Percentiles rank a stretch among this genome's conserved stretches.
These are phyloP conservation scores for Rutstroemia sp. DNA, from an alignment of 2,329 filamentous ascomycete species.

Conservation along the genomic window DNA sequence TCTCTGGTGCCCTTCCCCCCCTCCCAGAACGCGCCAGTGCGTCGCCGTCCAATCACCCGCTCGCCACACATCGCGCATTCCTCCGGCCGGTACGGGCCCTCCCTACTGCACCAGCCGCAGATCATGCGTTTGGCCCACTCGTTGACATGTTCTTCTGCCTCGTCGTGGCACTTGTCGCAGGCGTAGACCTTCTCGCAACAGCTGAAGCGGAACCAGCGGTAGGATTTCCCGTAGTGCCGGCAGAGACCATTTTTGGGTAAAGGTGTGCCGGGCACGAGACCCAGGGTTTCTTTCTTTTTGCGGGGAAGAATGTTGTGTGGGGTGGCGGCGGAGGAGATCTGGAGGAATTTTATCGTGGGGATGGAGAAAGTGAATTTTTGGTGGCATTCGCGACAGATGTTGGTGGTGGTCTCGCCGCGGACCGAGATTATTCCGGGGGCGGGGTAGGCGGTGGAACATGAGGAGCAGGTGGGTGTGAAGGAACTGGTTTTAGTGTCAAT, in stretches of 20 bases:
- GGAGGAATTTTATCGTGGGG: conserved; percentile 70
- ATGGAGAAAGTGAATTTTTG: conserved; percentile 73
- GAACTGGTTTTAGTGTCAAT: conserved; percentile 40
- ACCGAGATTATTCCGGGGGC: conserved; percentile 61
- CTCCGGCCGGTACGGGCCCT: conserved; percentile 72
- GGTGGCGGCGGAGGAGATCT: conserved; percentile 48
- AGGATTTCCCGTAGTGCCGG: conserved; percentile 50
- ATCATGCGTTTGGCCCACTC: conserved; percentile 84
- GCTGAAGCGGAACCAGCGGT: conserved; percentile 59
- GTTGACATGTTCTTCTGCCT: conserved; percentile 59
- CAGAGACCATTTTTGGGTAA: conserved; percentile 48
- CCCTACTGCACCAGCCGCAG: conserved; percentile 71
- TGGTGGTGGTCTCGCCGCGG: conserved; percentile 63
- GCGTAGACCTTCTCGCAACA: conserved; percentile 52
- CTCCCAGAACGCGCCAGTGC: conserved; percentile 65
- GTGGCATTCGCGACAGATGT: conserved; percentile 75
- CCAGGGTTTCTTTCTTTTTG: conserved; percentile 45
- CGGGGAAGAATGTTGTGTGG: conserved; percentile 33
- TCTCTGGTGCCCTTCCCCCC: conserved; percentile 78
- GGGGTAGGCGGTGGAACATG: conserved; percentile 63
- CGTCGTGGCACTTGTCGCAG: conserved; percentile 72
- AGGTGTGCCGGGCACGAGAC: conserved; percentile 48
- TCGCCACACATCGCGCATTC: conserved; percentile 68
- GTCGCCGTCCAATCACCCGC: conserved; percentile 58
- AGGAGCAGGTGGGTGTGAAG: conserved; percentile 70